These are phyloP conservation scores for Aspergillus baeticus DNA, from an alignment of 495 filamentous ascomycete species.

Conservation along the genomic window DNA sequence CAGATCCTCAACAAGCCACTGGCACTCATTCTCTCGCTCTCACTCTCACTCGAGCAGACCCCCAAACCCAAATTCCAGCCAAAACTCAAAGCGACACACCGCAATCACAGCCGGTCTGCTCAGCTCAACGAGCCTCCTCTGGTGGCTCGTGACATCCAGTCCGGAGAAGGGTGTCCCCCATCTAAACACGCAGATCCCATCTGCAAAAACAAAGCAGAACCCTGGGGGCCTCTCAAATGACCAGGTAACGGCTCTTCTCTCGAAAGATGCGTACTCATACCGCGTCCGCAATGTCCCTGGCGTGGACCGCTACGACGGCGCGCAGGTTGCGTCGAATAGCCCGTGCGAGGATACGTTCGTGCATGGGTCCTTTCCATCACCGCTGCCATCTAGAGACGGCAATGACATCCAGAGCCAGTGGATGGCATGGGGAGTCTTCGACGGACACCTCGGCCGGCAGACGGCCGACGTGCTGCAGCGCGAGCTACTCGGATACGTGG, in stretches of 20 bases:
- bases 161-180: no score
- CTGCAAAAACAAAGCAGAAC: no score
- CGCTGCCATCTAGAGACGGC: slow-evolving; percentile 13
- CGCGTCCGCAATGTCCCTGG: slow-evolving; percentile 25
- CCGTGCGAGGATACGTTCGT: slow-evolving; percentile 49
- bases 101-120: slow-evolving; percentile 12
- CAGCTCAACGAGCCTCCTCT: slow-evolving; percentile 20
- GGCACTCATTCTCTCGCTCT: no score
- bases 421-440: slow-evolving; percentile 49
- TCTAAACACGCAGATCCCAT: no score
- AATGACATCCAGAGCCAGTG: slow-evolving; percentile 33
- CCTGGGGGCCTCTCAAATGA: slow-evolving; percentile 23
- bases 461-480: slow-evolving; percentile 40
- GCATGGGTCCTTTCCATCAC: slow-evolving; percentile 43
- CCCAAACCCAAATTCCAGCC: no score
- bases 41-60: no score
- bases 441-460: slow-evolving; percentile 50
- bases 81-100: no score
- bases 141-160: slow-evolving; percentile 22
- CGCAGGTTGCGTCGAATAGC: slow-evolving; percentile 44
- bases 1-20: no score
- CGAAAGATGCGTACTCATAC: slow-evolving; percentile 31
- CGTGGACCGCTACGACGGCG: slow-evolving; percentile 43
- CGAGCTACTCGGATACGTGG: slow-evolving; percentile 42
- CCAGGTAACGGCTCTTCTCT: slow-evolving; percentile 27